phyloP scores from a whole-genome alignment of 2,329 filamentous ascomycete species.

The Aspergillus ochraceus region DNA sequence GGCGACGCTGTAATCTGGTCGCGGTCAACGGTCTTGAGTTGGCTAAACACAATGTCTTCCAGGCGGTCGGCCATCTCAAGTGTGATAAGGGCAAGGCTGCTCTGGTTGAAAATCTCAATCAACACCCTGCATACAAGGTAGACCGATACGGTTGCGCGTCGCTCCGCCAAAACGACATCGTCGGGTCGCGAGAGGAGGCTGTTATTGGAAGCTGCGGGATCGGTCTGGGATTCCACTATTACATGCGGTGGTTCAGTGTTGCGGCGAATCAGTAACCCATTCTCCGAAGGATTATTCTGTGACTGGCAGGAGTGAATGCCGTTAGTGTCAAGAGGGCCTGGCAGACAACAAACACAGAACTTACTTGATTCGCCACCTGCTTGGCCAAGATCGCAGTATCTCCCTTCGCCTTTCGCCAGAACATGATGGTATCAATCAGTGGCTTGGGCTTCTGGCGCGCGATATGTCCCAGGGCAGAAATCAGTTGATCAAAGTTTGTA shows the following conservation, averaged over 20 bases:
- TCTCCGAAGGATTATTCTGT: constrained; percentile 39
- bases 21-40: constrained; percentile 83
- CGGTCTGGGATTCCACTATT: constrained; percentile 32
- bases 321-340: background rate
- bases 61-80: constrained; percentile 91
- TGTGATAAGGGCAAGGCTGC: constrained; percentile 77
- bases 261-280: constrained; percentile 59
- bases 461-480: constrained; percentile 90
- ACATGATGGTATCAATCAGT: constrained; percentile 94
- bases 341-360: constrained; percentile 3
- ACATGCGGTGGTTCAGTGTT: constrained; percentile 71
- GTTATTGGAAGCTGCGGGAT: constrained; percentile 25
- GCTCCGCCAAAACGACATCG: constrained; percentile 76
- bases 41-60: constrained; percentile 94
- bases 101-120: constrained; percentile 91
- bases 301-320: constrained; percentile 14
- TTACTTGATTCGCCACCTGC: constrained; percentile 37
- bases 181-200: constrained; percentile 59
- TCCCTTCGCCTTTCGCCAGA: constrained; percentile 95
- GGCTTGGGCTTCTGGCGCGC: constrained; percentile 91
- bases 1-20: constrained; percentile 71
- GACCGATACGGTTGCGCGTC: constrained; percentile 89
- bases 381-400: constrained; percentile 75
- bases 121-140: constrained; percentile 93
- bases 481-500: constrained; percentile 87